Evolutionary conservation across 257 asterid genomes (phyloP), one percentile per base, ranked within the genome.

Genomic region (Solanum stenotomum): DNA sequence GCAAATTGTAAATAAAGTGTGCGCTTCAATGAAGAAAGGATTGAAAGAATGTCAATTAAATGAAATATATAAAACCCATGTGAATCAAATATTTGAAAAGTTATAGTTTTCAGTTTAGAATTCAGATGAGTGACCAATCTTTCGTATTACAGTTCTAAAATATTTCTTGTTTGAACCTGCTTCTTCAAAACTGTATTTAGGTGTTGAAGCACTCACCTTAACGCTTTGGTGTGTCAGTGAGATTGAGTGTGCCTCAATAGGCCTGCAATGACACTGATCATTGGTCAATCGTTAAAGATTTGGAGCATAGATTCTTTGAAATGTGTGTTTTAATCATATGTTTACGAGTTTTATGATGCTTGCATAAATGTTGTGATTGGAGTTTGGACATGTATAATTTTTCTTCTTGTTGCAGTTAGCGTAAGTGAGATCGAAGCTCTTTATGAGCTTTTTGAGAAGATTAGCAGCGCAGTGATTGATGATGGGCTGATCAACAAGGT

Each of bases 401-500:
- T 77, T 44, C 84, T 77, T 77, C 59, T 38, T 77, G 56, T 59
- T 90, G 93, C 98, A 96, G 98, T 96, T 89, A 93, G 96, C 89
- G 96, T 96, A 76, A 96, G 96, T 68, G 98, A 96, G 90, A 92
- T 96, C 84, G 98, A 96, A 92, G 98, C 98, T 12, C 90, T 96
- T 89, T 94, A 96, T 76, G 98, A 95, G 87, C 91, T 96, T 87
- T 96, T 92, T 86, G 94, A 94, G 92, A 94, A 95, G 96, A 93
- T 96, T 87, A 94, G 98, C 91, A 92, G 98, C 44, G 96, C 96
- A 65, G 96, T 96, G 89, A 94, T 96, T 25, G 98, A 96, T 85
- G 98, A 96, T 42, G 98, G 98, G 83, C 94, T 96, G 89, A 96
- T 96, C 77, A 93, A 96, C 90, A 95, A 95, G 98, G 98, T 96